Evolutionary conservation across 768 basidiomycete genomes (phyloP).

Genomic region (Lyophyllum atratum): DNA sequence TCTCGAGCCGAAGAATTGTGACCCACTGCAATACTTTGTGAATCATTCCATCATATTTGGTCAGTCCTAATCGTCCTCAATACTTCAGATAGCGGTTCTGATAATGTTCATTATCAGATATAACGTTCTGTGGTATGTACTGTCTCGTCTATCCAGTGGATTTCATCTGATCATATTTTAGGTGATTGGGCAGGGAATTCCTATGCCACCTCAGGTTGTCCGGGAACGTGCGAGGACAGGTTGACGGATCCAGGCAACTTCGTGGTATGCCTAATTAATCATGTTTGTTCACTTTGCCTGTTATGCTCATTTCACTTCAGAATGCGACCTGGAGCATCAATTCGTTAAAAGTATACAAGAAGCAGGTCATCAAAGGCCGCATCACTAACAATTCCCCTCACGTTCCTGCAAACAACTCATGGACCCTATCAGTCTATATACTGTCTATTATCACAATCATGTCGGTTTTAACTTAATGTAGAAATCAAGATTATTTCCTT

Average conservation of each 20-base stretch:
- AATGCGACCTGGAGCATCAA: slow-evolving; percentile 85
- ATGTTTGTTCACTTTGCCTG: neutral
- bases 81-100: slow-evolving; percentile 15
- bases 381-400: slow-evolving; percentile 23
- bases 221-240: slow-evolving; percentile 67
- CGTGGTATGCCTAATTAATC: slow-evolving; percentile 44
- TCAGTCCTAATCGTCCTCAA: slow-evolving; percentile 37
- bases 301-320: slow-evolving; percentile 33
- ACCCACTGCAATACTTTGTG: slow-evolving; percentile 57
- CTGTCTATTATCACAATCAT: neutral
- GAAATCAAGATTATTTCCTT: neutral
- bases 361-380: slow-evolving; percentile 45
- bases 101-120: slow-evolving; percentile 47
- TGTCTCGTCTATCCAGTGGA: slow-evolving; percentile 16
- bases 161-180: slow-evolving; percentile 23
- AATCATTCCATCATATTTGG: slow-evolving; percentile 80
- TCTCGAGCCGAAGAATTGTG: slow-evolving; percentile 54
- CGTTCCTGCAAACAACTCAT: neutral
- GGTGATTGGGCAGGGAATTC: slow-evolving; percentile 87
- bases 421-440: neutral
- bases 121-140: slow-evolving; percentile 75
- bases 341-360: slow-evolving; percentile 71
- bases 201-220: slow-evolving; percentile 71
- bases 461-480: neutral
- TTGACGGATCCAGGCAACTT: slow-evolving; percentile 74